Evolutionary conservation across 2,329 filamentous ascomycete genomes (phyloP).

Genomic region (Penicillium capsulatum): DNA sequence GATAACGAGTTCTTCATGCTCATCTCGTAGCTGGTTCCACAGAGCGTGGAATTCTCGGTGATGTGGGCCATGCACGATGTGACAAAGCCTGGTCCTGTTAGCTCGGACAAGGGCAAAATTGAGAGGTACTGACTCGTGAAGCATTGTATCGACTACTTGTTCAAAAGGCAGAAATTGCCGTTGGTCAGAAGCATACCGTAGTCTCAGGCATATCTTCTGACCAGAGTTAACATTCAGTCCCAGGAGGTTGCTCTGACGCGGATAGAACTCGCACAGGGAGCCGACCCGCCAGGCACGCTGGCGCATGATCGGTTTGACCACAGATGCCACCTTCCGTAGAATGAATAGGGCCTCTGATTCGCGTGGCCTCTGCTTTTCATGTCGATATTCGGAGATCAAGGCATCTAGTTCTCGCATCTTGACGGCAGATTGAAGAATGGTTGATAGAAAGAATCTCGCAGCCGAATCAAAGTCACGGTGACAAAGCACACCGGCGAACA

Average conservation of each 20-base stretch:
- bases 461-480: too few species aligned
- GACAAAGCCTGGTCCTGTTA: conserved; percentile 56
- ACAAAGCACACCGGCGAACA: too few species aligned
- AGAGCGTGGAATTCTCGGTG: conserved; percentile 76
- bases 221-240: conserved; percentile 78
- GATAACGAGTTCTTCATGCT: conserved; percentile 68
- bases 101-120: background rate
- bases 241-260: conserved; percentile 66
- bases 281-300: conserved; percentile 75
- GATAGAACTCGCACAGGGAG: conserved; percentile 80
- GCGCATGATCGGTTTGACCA: conserved; percentile 94
- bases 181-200: conserved; percentile 71
- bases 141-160: conserved; percentile 79
- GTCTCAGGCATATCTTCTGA: conserved; percentile 72
- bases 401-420: conserved; percentile 46
- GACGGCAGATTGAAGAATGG: conserved; percentile 2
- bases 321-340: conserved; percentile 74
- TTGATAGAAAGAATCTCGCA: too few species aligned
- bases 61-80: conserved; percentile 80
- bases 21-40: conserved; percentile 85
- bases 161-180: conserved; percentile 77
- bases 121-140: conserved; percentile 63
- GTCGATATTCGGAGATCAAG: conserved; percentile 49
- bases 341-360: conserved; percentile 54
- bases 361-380: conserved; percentile 48